Conservation (phyloP, 1,139 yeast genomes). For the Blastobotrys ciferrii region DNA sequence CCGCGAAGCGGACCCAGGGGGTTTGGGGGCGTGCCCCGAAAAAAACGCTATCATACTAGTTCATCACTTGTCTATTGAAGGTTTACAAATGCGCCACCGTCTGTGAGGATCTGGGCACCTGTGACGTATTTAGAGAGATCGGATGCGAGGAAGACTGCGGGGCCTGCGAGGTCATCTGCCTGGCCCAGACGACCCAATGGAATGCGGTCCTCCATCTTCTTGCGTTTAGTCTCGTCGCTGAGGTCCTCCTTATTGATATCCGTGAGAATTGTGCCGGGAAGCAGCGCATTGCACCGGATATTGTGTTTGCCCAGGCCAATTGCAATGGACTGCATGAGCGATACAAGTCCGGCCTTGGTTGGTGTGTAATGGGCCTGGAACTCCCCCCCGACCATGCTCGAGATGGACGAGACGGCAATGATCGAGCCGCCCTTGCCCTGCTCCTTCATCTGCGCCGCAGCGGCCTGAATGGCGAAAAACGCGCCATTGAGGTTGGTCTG, state of each 20-base stretch:
- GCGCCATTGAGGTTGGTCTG: slow-evolving; percentile 47
- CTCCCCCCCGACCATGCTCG: slow-evolving; percentile 34
- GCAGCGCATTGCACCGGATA: slow-evolving; percentile 19
- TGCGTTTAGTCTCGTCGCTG: slow-evolving; percentile 35
- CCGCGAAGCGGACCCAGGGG: no score
- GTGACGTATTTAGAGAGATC: slow-evolving; percentile 44
- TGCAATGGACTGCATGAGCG: slow-evolving; percentile 18
- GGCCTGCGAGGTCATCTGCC: slow-evolving; percentile 45
- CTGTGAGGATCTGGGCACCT: slow-evolving; percentile 48
- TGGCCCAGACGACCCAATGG: slow-evolving; percentile 45
- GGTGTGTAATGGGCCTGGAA: slow-evolving; percentile 20
- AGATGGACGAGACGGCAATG: slow-evolving; percentile 44
- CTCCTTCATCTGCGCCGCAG: slow-evolving; percentile 45
- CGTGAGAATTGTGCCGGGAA: slow-evolving; percentile 21
- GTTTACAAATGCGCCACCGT: slow-evolving; percentile 39
- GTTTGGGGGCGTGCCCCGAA: no score
- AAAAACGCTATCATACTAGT: no score
- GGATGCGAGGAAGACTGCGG: slow-evolving; percentile 46
- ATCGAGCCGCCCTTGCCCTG: slow-evolving; percentile 50
- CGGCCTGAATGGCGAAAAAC: slow-evolving; percentile 47
- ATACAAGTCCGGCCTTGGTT: slow-evolving; percentile 20
- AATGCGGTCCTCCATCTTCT: slow-evolving; percentile 42
- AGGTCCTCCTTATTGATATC: slow-evolving; percentile 36
- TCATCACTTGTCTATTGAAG: slow-evolving; percentile 12
- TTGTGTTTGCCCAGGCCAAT: slow-evolving; percentile 21